Evolutionary conservation across 2,329 filamentous ascomycete species (phyloP).

Genomic region (Arthrobotrys conoides): DNA sequence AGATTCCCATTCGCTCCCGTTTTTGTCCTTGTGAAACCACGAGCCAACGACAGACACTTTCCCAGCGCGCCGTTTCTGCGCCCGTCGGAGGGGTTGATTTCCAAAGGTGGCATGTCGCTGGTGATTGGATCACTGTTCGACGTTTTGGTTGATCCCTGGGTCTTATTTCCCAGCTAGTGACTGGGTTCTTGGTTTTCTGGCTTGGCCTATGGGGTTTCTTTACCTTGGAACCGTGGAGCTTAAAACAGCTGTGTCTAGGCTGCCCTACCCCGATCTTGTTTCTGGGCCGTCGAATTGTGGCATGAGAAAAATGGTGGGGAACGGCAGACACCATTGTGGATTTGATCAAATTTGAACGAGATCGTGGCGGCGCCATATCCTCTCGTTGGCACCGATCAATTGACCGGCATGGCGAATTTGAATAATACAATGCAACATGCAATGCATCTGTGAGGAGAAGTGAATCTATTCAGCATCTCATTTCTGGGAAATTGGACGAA

Average conservation of each 20-base stretch:
- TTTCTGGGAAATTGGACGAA: constrained; percentile 26
- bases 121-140: constrained; percentile 53
- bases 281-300: constrained; percentile 39
- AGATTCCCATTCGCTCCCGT: constrained; percentile 36
- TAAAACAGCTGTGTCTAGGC: constrained; percentile 48
- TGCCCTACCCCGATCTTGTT: constrained; percentile 21
- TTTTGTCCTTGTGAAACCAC: constrained; percentile 56
- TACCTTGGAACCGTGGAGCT: constrained; percentile 45
- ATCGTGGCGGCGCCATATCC: constrained; percentile 54
- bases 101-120: constrained; percentile 58
- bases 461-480: background rate
- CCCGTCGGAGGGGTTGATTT: constrained; percentile 28
- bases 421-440: constrained; percentile 9
- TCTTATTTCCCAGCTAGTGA: constrained; percentile 51
- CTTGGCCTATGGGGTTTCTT: constrained; percentile 46
- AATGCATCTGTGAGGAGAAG: constrained; percentile 15
- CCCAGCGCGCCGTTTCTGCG: constrained; percentile 30
- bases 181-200: constrained; percentile 29
- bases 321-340: constrained; percentile 29
- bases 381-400: constrained; percentile 26
- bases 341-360: constrained; percentile 21
- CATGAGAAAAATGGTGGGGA: constrained; percentile 23
- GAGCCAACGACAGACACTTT: constrained; percentile 46
- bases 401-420: background rate
- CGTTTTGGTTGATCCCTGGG: constrained; percentile 49